Evolutionary conservation across 495 filamentous ascomycete species (phyloP), one percentile per base, ranked within the genome.

Genomic region (Amphirosellinia nigrospora): DNA sequence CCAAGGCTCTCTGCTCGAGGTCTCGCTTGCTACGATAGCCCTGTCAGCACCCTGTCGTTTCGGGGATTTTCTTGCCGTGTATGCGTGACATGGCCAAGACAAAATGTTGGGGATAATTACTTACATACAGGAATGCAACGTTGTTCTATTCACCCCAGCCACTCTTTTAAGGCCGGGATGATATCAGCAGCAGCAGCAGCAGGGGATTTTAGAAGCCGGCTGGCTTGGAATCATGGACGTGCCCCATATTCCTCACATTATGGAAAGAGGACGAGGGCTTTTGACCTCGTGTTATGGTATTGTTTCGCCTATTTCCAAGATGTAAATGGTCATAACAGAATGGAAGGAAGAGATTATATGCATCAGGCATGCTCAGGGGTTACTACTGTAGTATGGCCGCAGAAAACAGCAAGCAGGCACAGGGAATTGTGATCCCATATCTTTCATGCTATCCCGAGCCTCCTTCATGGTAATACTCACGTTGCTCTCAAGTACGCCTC

Each of bases 81-180:
- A 46, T 41, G 63, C 19, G 34, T 65, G 46, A 65, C 32, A 65
- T n/a, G 32, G 32, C 62, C 62, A 38, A 39, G 30, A 53, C 46
- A 52, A 36, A 61, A 43, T 23, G 41, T 13, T n/a, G n/a, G 48
- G 41, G 39, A 26, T 7, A 62, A 36, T 39, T 13, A 0, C 4
- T 19, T 7, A 59, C 19, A 59, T n/a, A n/a, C n/a, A n/a, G n/a
- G n/a, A n/a, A n/a, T n/a, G n/a, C n/a, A n/a, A n/a, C n/a, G n/a
- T n/a, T n/a, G n/a, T 52, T 28, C 48, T 13, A 28, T 11, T 28
- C 28, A 52, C 11, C 48, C 48, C 23, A 11, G 48, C 23, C 48
- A 28, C 23, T 28, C 9, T 15, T 26, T 28, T 21, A 23, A 28
- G 21, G 48, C 48, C 48, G 11, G 11, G 48, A 52, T 15, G 16